Evolutionary conservation across 176 grass and related monocot species (phyloP), one percentile per base, ranked within the genome.

Genomic region (Aegilops speltoides): DNA sequence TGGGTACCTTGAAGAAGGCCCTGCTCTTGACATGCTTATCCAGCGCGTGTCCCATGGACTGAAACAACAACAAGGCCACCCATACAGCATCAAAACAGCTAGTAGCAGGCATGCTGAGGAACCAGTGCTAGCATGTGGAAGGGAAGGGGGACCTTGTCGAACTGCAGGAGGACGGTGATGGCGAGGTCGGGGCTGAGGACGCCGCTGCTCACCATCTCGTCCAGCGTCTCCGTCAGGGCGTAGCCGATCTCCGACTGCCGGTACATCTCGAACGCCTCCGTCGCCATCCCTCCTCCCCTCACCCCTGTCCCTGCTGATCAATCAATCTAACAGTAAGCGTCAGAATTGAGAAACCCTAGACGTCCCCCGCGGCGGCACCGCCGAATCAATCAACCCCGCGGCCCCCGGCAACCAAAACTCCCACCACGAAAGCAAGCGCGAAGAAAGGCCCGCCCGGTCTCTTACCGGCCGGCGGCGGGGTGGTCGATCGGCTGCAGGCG

Each of bases 11-110:
- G 88, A 98, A 63, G 17, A 5, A 34, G 87, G 91, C 88, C 88
- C 91, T 98, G 90, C 88, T 98, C 61, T 92, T 98, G n/a, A 96
- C 93, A 88, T 93, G 86, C 12, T 40, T 79, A 60, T 98, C 92
- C 82, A 98, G 83, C 3, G 92, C 90, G 0, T 91, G 85, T 61
- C 85, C 96, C 90, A 98, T 98, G 20, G 93, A 92, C 96, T 94
- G 46, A 63, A 68, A 46, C 43, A 46, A 41, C 7, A 41, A 10
- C 43, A 46, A 46, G 11, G 83, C 73, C 83, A 92, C 85, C 6
- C 67, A 81, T 3, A 41, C 31, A 31, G 31, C 31, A 31, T 31
- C 31, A 31, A 31, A 31, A 31, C 31, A 31, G 31, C 31, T 31
- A 31, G 31, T 31, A 31, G 31, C 31, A 31, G 31, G 31, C 31